Evolutionary conservation across 805 yeast genomes (phyloP).

Genomic region (Nakazawaea anatomiae): DNA sequence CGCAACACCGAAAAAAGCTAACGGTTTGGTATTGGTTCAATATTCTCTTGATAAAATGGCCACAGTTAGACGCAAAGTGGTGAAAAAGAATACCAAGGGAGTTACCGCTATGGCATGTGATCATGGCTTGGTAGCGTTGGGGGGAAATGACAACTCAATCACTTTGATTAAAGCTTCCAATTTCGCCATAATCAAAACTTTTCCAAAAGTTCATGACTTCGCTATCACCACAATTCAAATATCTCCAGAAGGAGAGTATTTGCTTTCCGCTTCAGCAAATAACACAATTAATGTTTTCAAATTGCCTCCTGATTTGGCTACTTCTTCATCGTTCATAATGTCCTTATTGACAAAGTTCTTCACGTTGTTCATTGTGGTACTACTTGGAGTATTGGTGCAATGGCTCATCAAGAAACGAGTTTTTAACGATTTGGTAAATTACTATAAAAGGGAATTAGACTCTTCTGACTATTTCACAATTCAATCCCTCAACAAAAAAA

Average conservation of each 20-base stretch:
- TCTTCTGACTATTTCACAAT: constrained; percentile 28
- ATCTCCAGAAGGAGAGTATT: constrained; percentile 57
- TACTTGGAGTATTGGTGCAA: constrained; percentile 21
- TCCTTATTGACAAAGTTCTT: constrained; percentile 21
- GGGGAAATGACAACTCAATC: constrained; percentile 65
- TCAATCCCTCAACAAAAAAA: constrained; percentile 21
- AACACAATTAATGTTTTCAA: constrained; percentile 59
- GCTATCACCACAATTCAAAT: constrained; percentile 72
- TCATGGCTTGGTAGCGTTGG: constrained; percentile 42
- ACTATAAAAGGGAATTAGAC: constrained; percentile 22
- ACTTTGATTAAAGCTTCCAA: constrained; percentile 46
- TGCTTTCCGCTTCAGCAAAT: constrained; percentile 76
- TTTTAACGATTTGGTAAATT: constrained; percentile 16
- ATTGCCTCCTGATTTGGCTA: constrained; percentile 46
- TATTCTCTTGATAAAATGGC: constrained; percentile 36
- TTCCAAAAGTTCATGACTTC: constrained; percentile 64
- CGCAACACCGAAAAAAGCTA: constrained; percentile 32
- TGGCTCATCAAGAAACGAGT: constrained; percentile 24
- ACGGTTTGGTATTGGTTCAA: constrained; percentile 35
- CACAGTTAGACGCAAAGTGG: constrained; percentile 32
- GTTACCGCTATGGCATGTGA: constrained; percentile 47
- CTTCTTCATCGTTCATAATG: constrained; percentile 28
- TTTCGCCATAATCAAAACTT: constrained; percentile 43
- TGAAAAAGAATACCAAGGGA: constrained; percentile 47
- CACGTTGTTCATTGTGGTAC: constrained; percentile 18